Percentiles rank a stretch among this genome's conserved stretches.
Conservation (phyloP, 1,139 yeast genomes). For the Protomyces lactucae-debilis region DNA sequence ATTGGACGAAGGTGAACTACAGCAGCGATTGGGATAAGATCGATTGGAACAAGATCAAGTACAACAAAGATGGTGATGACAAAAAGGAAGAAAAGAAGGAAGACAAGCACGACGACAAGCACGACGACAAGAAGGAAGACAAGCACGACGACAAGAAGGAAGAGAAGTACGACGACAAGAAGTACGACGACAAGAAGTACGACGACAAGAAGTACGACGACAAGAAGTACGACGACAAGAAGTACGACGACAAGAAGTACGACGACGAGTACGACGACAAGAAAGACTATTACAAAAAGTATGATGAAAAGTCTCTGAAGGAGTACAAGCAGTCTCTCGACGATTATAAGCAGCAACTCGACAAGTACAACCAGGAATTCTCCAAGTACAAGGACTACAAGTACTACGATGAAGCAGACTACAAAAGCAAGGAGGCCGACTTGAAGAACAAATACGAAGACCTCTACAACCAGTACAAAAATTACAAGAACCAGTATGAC, state of each 20-base stretch:
- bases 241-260: not conserved
- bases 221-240: not conserved
- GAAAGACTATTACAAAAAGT: not conserved
- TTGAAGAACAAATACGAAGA: not conserved
- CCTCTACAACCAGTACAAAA: not conserved
- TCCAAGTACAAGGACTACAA: not conserved
- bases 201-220: not conserved
- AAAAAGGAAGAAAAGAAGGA: not conserved
- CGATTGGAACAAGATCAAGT: not conserved
- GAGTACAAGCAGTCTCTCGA: not conserved
- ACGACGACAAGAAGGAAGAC: not conserved
- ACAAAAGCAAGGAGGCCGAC: not conserved
- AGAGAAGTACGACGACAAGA: not conserved
- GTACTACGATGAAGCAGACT: not conserved
- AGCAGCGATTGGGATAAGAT: not conserved
- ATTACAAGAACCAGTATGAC: constrained; percentile 3
- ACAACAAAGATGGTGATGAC: not conserved
- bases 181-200: not conserved
- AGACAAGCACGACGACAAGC: not conserved
- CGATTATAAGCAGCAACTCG: not conserved
- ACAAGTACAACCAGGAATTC: not conserved
- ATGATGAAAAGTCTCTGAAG: not conserved
- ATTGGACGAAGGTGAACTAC: not conserved
- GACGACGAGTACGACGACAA: not conserved
- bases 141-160: not conserved